phyloP scores from a whole-genome alignment of 2,329 filamentous ascomycete genomes.

The Alternaria longipes region DNA sequence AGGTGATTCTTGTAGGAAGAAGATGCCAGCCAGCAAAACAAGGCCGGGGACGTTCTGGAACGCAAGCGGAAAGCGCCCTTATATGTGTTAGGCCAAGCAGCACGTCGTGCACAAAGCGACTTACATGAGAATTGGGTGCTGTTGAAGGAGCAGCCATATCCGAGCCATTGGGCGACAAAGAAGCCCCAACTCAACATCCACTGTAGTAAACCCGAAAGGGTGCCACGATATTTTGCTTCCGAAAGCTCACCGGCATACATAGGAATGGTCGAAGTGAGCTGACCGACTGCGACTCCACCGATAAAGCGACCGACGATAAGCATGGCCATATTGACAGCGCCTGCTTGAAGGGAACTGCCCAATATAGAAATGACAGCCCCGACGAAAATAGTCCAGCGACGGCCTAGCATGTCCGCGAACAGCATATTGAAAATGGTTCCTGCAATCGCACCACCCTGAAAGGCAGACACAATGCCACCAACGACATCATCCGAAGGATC shows the following conservation, averaged over 20 bases:
- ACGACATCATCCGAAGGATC: slow-evolving; percentile 31
- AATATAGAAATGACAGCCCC: too few relatives aligned
- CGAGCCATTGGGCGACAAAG: slow-evolving; percentile 52
- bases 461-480: slow-evolving; percentile 51
- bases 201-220: slow-evolving; percentile 68
- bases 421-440: slow-evolving; percentile 40
- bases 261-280: slow-evolving; percentile 21
- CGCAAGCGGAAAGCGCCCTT: slow-evolving; percentile 52
- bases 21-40: slow-evolving; percentile 57
- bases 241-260: slow-evolving; percentile 45
- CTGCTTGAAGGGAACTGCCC: too few relatives aligned
- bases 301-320: slow-evolving; percentile 61
- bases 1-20: slow-evolving; percentile 68
- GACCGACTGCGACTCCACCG: slow-evolving; percentile 60
- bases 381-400: slow-evolving; percentile 41
- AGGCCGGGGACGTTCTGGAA: slow-evolving; percentile 54
- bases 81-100: neutral
- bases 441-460: slow-evolving; percentile 46
- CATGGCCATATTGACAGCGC: slow-evolving; percentile 49
- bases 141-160: slow-evolving; percentile 48
- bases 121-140: slow-evolving; percentile 33
- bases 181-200: slow-evolving; percentile 53
- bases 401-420: slow-evolving; percentile 9
- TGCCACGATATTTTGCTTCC: slow-evolving; percentile 50
- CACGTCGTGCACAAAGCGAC: neutral